Base-by-base conservation (phyloP, 768 basidiomycete species). In the Filobasidium wieringae region DNA sequence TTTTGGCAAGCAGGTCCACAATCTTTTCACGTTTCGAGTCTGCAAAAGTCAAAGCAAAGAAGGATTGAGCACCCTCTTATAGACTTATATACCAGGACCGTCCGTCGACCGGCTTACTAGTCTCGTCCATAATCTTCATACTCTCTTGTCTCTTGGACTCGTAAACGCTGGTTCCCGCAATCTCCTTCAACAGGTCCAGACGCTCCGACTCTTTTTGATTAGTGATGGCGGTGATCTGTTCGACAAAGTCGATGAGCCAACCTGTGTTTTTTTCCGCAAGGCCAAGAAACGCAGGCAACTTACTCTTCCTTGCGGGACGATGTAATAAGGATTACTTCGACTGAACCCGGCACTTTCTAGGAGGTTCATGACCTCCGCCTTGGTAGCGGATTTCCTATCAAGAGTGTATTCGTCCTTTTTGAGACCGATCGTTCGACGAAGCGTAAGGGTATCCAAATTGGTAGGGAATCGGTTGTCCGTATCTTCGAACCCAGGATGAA, bases 341-440 rank as follows among this genome's bases (percentile, higher is more conserved):
- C 87, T 90, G 77, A 99, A 99, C 0, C 95, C 93, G 1, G 95
- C 95, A 68, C 85, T 87, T 72, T 97, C 95, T 45, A 99, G 80
- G 26, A 97, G 78, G 68, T 89, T 92, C 88, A 95, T 93, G 19
- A 99, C 88, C 68, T 99, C 95, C 2, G 91, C 93, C 73, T 95
- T 95, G 73, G 83, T 87, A 0, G 87, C 86, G 61, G 86, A 89
- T 77, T 96, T 97, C 77, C 86, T 86, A 75, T 99, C 93, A 29
- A 97, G 78, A 63, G 87, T 88, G 76, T 97, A 99, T 76, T 97
- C 95, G 69, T 97, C 95, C 76, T 97, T 99, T 79, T 99, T 97
- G 40, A 91, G 72, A 51, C 95, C 95, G 57, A 99, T 96, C 1
- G 95, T 97, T 30, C 95, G 81, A 12, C 95, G 82, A 4, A 99